Conservation (phyloP, 1,284 basidiomycete genomes). For the Mycena sp. region DNA sequence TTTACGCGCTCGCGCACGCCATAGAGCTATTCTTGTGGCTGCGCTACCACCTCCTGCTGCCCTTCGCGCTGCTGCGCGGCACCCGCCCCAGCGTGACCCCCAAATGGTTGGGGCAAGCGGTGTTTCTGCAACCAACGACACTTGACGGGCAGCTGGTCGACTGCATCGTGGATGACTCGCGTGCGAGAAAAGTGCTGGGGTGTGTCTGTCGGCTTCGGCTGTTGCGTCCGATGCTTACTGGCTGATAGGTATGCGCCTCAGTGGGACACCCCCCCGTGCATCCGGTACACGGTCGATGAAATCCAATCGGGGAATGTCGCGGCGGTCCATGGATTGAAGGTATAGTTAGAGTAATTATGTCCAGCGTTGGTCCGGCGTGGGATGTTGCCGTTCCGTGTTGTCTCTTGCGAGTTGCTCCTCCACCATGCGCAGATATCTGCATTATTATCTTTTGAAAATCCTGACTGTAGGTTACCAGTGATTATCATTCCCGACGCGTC, state of each 20-base stretch:
- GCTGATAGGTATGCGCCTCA: conserved; percentile 41
- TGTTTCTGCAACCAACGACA: conserved; percentile 45
- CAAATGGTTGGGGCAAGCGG: conserved; percentile 41
- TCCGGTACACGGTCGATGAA: conserved; percentile 44
- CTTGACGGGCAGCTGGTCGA: conserved; percentile 42
- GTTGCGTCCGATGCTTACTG: neutral
- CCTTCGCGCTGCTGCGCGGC: conserved; percentile 31
- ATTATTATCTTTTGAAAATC: no score
- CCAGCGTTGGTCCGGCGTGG: no score
- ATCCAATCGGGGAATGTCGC: conserved; percentile 38
- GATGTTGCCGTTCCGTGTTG: no score
- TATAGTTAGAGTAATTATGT: neutral
- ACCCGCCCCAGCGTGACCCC: conserved; percentile 39
- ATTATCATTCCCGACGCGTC: no score
- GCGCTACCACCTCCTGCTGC: conserved; percentile 42
- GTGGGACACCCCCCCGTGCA: conserved; percentile 42
- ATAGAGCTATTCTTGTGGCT: conserved; percentile 43
- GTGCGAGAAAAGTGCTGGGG: conserved; percentile 45
- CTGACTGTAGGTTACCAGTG: no score
- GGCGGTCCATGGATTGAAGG: conserved; percentile 24
- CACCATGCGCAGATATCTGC: no score
- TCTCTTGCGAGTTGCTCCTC: no score
- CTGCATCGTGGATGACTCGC: conserved; percentile 44
- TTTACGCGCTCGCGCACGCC: conserved; percentile 42
- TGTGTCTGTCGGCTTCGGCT: conserved; percentile 23